Conservation (phyloP, 2,329 filamentous ascomycete genomes). For the Cladophialophora bantiana region DNA sequence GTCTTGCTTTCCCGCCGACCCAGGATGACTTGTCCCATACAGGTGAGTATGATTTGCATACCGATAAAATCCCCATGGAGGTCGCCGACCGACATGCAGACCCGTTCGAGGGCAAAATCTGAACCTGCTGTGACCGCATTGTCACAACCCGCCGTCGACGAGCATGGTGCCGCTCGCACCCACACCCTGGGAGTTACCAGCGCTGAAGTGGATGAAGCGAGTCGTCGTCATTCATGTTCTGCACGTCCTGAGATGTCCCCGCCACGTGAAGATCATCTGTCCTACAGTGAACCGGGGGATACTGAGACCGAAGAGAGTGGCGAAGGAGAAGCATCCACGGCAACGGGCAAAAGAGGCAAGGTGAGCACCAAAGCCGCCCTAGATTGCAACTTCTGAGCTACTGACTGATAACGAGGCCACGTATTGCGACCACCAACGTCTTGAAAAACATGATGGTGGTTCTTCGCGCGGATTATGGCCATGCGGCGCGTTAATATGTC, state of each 20-base stretch:
- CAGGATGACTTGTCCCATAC: constrained; percentile 46
- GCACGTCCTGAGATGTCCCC: not conserved
- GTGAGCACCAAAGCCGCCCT: not conserved
- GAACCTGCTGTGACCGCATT: constrained; percentile 3
- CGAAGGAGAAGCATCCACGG: not conserved
- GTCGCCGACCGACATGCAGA: constrained; percentile 28
- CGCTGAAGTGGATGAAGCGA: not conserved
- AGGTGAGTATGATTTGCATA: constrained; percentile 38
- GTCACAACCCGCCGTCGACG: not conserved
- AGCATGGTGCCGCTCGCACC: not conserved
- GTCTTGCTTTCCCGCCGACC: constrained; percentile 58
- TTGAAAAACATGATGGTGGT: constrained; percentile 12
- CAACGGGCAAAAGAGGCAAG: not conserved
- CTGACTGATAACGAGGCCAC: not conserved
- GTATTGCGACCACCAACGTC: constrained; percentile 2
- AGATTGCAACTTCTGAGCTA: not conserved
- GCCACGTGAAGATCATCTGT: not conserved
- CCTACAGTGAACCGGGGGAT: not conserved
- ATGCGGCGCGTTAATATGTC: constrained; percentile 18
- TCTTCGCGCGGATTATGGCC: constrained; percentile 25
- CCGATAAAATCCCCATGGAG: not conserved
- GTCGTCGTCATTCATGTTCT: not conserved
- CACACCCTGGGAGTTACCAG: not conserved
- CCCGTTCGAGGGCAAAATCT: constrained; percentile 26
- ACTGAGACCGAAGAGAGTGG: not conserved